phyloP scores from a whole-genome alignment of 495 filamentous ascomycete species.

The Cercophora samala region DNA sequence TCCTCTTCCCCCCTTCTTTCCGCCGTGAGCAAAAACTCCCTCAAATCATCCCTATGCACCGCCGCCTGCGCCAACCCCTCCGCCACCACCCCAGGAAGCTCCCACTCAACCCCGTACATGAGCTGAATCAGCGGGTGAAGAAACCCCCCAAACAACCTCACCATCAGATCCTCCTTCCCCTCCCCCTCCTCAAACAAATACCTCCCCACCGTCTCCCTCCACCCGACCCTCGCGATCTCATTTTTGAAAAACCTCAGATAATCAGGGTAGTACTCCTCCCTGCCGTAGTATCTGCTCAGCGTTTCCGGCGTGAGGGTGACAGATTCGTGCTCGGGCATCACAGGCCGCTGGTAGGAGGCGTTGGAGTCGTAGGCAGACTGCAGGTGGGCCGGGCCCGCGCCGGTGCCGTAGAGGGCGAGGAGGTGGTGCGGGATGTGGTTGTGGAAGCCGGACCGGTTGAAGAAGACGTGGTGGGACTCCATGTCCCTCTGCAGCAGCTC shows the following conservation, averaged over 20 bases:
- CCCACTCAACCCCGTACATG: conserved; percentile 77
- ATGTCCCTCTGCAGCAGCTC: conserved; percentile 72
- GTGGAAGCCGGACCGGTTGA: conserved; percentile 65
- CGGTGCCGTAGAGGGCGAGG: conserved; percentile 72
- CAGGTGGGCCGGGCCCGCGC: conserved; percentile 57
- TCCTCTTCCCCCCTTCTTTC: conserved; percentile 50
- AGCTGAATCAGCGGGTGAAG: conserved; percentile 83
- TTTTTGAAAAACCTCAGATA: conserved; percentile 70
- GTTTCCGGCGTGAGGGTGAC: conserved; percentile 42
- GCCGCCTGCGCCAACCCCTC: conserved; percentile 75
- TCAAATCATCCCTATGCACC: conserved; percentile 55
- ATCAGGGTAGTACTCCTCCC: conserved; percentile 57
- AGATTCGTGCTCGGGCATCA: conserved; percentile 36
- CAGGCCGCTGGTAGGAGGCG: conserved; percentile 57
- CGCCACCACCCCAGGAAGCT: conserved; percentile 75
- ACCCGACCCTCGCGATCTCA: conserved; percentile 56
- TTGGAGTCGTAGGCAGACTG: conserved; percentile 57
- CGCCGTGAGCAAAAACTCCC: conserved; percentile 46
- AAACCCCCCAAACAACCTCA: conserved; percentile 50
- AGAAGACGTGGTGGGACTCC: conserved; percentile 73
- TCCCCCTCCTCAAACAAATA: conserved; percentile 55
- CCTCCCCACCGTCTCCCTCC: conserved; percentile 55
- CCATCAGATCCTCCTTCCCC: conserved; percentile 17
- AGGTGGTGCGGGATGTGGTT: conserved; percentile 72
- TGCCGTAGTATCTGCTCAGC: conserved; percentile 50